A percentile compares a stretch with the other conserved stretches of the same genome.
These are phyloP conservation scores for Spergularia marina DNA, from an alignment of 148 eudicot genomes.

Conservation along the genomic window DNA sequence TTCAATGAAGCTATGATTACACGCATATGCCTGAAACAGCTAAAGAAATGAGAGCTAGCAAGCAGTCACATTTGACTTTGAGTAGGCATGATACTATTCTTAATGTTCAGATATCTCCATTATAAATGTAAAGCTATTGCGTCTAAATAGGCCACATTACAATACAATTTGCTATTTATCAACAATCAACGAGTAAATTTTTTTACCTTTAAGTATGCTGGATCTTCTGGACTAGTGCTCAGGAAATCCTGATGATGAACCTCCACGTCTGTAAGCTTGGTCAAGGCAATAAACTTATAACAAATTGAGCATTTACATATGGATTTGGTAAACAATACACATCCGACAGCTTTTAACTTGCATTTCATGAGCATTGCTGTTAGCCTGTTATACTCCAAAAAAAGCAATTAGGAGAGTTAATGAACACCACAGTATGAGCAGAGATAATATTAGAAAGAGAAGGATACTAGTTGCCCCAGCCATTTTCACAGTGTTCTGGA, in stretches of 20 bases:
- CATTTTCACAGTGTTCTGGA: slow-evolving; percentile 51
- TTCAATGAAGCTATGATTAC: not conserved
- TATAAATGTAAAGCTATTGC: not conserved
- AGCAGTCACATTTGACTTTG: not conserved
- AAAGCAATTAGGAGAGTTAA: not conserved
- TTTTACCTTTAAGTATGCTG: slow-evolving; percentile 60
- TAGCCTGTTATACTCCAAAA: too few relatives aligned
- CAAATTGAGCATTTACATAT: not conserved
- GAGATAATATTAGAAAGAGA: slow-evolving; percentile 5
- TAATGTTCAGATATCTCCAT: not conserved
- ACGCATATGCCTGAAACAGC: not conserved
- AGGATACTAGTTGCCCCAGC: slow-evolving; percentile 99
- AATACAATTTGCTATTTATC: not conserved
- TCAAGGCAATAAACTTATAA: slow-evolving; percentile 40
- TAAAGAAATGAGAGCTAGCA: not conserved
- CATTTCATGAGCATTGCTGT: not conserved
- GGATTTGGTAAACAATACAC: slow-evolving; percentile 3
- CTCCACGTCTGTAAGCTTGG: slow-evolving; percentile 59
- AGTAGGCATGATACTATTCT: not conserved
- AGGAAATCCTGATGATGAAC: slow-evolving; percentile 78
- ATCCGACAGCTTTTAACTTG: not conserved
- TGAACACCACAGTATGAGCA: slow-evolving; percentile 1
- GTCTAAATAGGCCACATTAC: not conserved
- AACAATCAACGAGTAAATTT: not conserved
- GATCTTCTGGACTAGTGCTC: slow-evolving; percentile 57